phyloP scores from a whole-genome alignment of 352 stramenopile species.

The Pythium aquatile region DNA sequence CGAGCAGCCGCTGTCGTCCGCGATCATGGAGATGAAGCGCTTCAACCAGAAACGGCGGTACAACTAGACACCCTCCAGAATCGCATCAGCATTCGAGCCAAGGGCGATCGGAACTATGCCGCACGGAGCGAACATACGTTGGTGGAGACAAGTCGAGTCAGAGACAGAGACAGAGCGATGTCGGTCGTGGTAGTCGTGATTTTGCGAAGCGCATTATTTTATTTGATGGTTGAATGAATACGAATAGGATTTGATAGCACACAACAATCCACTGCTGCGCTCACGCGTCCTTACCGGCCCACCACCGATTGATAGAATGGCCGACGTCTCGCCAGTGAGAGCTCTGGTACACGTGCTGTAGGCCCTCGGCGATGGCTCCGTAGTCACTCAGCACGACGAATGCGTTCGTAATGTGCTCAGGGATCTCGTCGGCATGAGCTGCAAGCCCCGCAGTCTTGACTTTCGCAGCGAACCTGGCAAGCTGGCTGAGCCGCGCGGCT shows the following conservation, averaged over 20 bases:
- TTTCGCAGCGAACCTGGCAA: constrained; percentile 47
- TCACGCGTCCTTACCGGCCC: constrained; percentile 19
- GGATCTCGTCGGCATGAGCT: constrained; percentile 52
- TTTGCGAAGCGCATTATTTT: constrained; percentile 10
- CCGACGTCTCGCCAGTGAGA: constrained; percentile 52
- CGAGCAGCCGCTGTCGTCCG: constrained; percentile 76
- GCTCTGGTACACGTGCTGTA: constrained; percentile 53
- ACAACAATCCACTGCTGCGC: neutral
- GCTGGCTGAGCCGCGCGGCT: constrained; percentile 42
- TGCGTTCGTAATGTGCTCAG: constrained; percentile 55
- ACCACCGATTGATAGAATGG: constrained; percentile 43
- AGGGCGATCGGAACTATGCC: neutral
- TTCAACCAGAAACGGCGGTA: constrained; percentile 89
- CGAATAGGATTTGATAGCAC: constrained; percentile 13
- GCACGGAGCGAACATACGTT: neutral
- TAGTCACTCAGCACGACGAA: constrained; percentile 59
- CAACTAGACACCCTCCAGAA: constrained; percentile 38
- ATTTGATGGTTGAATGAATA: constrained; percentile 13
- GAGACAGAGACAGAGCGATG: constrained; percentile 1
- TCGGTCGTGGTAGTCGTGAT: neutral
- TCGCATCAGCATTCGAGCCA: neutral
- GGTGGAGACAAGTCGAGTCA: neutral
- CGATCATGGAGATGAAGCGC: constrained; percentile 87
- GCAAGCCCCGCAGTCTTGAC: constrained; percentile 51
- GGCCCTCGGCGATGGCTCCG: constrained; percentile 55